phyloP scores from a whole-genome alignment of 345 rosid species.

The Brassica napus region DNA sequence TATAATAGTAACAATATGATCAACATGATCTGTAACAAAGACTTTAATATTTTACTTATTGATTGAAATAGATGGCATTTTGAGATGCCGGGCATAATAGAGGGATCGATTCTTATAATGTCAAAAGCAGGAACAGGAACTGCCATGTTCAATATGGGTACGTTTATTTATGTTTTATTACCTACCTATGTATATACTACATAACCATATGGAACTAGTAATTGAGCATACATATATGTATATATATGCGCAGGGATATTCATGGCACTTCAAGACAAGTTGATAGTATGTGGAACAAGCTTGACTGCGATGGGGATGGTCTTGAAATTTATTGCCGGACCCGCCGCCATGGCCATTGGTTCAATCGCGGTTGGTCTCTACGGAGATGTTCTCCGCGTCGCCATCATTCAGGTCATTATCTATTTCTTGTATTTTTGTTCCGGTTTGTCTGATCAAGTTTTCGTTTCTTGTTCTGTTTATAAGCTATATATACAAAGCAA shows the following conservation, averaged over 20 bases:
- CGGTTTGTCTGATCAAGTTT: not conserved
- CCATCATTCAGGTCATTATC: conserved; percentile 66
- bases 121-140: conserved; percentile 92
- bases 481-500: not conserved
- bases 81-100: conserved; percentile 76
- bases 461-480: not conserved
- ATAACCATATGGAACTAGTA: not conserved
- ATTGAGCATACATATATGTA: not conserved
- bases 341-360: conserved; percentile 75
- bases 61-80: conserved; percentile 64
- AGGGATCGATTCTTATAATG: conserved; percentile 71
- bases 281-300: conserved; percentile 70
- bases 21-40: not conserved
- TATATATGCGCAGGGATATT: conserved; percentile 61
- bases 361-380: conserved; percentile 59
- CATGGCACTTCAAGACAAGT: conserved; percentile 77
- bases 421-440: not conserved
- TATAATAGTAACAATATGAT: not conserved
- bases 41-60: not conserved
- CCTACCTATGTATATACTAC: not conserved
- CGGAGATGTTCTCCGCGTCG: conserved; percentile 68
- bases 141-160: conserved; percentile 96
- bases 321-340: conserved; percentile 67
- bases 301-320: conserved; percentile 59
- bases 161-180: conserved; percentile 3